Evolutionary conservation across 2,329 filamentous ascomycete species (phyloP).

Genomic region (Ophiostoma sp.): DNA sequence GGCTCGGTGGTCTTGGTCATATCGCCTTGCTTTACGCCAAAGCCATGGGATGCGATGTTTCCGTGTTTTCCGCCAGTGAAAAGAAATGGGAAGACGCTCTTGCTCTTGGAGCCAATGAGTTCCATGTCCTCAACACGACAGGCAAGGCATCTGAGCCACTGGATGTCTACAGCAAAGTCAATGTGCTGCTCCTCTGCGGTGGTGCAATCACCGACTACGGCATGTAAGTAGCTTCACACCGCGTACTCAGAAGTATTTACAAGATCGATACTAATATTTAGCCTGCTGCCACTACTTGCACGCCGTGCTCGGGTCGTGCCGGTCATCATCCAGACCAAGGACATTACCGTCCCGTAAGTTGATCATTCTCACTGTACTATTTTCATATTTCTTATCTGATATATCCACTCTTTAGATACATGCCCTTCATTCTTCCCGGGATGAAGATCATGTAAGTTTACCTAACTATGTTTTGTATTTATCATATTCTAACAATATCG

Average conservation of each 20-base stretch:
- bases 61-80: conserved; percentile 25
- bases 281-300: conserved; percentile 18
- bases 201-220: conserved; percentile 6
- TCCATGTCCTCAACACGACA: neutral
- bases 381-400: neutral
- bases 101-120: neutral
- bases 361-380: neutral
- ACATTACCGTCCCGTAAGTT: conserved; percentile 18
- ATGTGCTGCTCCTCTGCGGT: conserved; percentile 41
- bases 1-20: conserved; percentile 62
- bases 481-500: neutral
- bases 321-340: conserved; percentile 21
- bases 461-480: neutral
- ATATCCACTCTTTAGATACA: neutral
- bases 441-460: conserved; percentile 7
- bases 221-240: neutral
- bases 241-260: too few species aligned
- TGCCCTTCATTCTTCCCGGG: conserved; percentile 3
- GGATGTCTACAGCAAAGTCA: conserved; percentile 46
- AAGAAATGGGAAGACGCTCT: neutral
- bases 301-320: conserved; percentile 22
- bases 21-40: conserved; percentile 63
- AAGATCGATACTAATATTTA: neutral
- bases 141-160: neutral
- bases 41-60: conserved; percentile 26